These are phyloP conservation scores for Periconia sp. DNA, from an alignment of 2,329 filamentous ascomycete species.

Conservation along the genomic window DNA sequence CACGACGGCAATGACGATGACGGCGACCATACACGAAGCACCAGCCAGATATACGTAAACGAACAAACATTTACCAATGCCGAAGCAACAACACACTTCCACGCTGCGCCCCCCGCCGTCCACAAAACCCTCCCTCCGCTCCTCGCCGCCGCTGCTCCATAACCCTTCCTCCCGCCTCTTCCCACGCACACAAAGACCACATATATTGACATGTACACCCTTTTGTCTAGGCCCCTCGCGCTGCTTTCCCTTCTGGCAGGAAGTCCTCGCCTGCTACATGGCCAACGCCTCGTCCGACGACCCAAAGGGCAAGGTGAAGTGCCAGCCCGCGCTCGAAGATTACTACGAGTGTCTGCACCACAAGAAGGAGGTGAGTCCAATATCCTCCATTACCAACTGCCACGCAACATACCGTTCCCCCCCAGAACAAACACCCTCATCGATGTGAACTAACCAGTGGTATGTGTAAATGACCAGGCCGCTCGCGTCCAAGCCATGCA, in stretches of 20 bases:
- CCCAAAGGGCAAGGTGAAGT: constrained; percentile 82
- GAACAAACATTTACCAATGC: background rate
- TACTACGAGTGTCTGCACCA: constrained; percentile 99
- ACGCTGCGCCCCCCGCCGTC: background rate
- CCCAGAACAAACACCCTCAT: background rate
- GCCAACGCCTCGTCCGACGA: constrained; percentile 84
- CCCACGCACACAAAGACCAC: background rate
- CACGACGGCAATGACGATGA: constrained; percentile 5
- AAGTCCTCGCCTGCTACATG: constrained; percentile 97
- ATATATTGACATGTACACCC: background rate
- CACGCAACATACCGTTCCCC: too few species aligned
- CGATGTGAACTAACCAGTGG: too few species aligned
- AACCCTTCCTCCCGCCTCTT: background rate
- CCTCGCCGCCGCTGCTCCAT: background rate
- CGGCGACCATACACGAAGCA: background rate
- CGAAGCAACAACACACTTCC: background rate
- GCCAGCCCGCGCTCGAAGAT: constrained; percentile 81
- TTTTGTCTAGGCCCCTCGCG: constrained; percentile 62
- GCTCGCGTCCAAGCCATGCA: constrained; percentile 78
- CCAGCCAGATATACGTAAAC: background rate
- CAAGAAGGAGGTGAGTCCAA: constrained; percentile 91
- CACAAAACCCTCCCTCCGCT: background rate
- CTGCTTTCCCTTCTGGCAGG: constrained; percentile 99
- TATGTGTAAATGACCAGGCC: constrained; percentile 59
- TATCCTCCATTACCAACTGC: background rate